Conservation (phyloP, 768 basidiomycete species). For the Boletus pseudo-olivaceus region DNA sequence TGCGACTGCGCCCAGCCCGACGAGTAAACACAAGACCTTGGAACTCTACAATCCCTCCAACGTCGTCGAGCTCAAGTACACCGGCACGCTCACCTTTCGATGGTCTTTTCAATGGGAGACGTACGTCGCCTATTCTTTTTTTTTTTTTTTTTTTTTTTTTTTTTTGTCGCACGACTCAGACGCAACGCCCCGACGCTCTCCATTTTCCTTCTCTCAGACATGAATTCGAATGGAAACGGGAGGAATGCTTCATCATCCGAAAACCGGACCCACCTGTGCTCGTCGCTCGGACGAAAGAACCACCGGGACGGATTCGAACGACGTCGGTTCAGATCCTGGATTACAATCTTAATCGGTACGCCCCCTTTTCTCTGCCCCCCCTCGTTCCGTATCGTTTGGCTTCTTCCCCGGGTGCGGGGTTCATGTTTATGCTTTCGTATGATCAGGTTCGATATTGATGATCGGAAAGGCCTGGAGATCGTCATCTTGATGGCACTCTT, state of each 20-base stretch:
- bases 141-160: no score
- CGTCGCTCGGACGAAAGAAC: constrained; percentile 77
- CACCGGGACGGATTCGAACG: constrained; percentile 61
- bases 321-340: constrained; percentile 73
- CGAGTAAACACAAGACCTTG: constrained; percentile 70
- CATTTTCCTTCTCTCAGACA: constrained; percentile 56
- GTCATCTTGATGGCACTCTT: constrained; percentile 72
- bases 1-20: constrained; percentile 58
- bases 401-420: background rate
- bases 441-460: constrained; percentile 74
- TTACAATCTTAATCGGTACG: constrained; percentile 76
- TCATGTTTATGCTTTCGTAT: background rate
- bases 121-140: constrained; percentile 49
- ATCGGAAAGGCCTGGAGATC: constrained; percentile 83
- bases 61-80: constrained; percentile 67
- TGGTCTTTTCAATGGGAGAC: constrained; percentile 85
- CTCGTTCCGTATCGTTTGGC: background rate
- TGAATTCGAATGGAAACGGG: constrained; percentile 82
- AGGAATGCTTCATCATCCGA: constrained; percentile 77
- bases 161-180: background rate
- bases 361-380: background rate
- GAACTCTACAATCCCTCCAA: constrained; percentile 73
- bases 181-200: no score
- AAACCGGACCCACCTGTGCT: constrained; percentile 87
- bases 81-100: constrained; percentile 67